Evolutionary conservation across 2,329 filamentous ascomycete genomes (phyloP).

Genomic region (Penicillium vulpinum): DNA sequence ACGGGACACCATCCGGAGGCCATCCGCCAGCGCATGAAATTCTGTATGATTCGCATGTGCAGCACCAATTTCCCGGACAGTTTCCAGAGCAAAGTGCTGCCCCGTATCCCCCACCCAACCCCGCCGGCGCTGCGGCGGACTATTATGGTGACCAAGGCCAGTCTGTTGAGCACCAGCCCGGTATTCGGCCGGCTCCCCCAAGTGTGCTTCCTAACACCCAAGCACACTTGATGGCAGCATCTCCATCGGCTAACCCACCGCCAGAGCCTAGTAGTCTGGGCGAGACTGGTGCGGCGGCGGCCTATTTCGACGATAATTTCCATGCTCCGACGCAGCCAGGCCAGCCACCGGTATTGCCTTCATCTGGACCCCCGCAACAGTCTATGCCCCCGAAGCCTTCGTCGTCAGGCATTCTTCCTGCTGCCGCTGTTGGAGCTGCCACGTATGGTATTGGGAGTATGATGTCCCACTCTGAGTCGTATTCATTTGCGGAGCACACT

Average conservation of each 20-base stretch:
- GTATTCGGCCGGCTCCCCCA: constrained; percentile 55
- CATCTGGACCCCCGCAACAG: constrained; percentile 28
- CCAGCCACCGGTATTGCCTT: constrained; percentile 16
- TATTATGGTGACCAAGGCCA: constrained; percentile 65
- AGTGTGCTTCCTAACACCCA: constrained; percentile 57
- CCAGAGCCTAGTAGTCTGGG: constrained; percentile 58
- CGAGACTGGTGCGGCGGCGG: constrained; percentile 53
- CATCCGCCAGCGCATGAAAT: constrained; percentile 25
- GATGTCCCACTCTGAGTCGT: constrained; percentile 24
- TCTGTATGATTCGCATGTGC: constrained; percentile 50
- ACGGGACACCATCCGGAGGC: constrained; percentile 16
- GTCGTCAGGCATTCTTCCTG: constrained; percentile 32
- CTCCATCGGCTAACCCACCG: constrained; percentile 53
- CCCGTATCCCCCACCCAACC: constrained; percentile 49
- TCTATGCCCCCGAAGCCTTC: constrained; percentile 31
- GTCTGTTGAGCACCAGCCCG: constrained; percentile 60
- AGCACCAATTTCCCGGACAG: constrained; percentile 62
- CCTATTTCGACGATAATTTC: constrained; percentile 49
- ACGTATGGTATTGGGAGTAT: constrained; percentile 46
- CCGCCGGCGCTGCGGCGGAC: constrained; percentile 58
- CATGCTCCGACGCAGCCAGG: constrained; percentile 16
- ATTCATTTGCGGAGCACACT: constrained; percentile 14
- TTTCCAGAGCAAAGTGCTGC: constrained; percentile 48
- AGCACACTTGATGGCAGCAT: constrained; percentile 58
- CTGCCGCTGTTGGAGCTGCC: constrained; percentile 35